phyloP scores from a whole-genome alignment of 225 moss, liverwort and hornwort genomes.

The Pseudoscleropodium purum region DNA sequence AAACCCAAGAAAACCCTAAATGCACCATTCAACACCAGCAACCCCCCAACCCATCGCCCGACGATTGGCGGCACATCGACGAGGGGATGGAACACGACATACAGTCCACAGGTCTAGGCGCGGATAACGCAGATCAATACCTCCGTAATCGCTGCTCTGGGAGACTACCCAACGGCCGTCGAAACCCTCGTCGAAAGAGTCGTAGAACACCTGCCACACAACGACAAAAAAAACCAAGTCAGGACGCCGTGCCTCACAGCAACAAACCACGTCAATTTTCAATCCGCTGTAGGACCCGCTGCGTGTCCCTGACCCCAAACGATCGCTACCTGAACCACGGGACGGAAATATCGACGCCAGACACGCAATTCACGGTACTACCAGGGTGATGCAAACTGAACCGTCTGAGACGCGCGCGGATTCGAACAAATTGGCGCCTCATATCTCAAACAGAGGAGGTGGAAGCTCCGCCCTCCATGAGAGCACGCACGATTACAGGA shows the following conservation, averaged over 20 bases:
- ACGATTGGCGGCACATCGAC: not conserved
- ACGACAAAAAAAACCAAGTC: not conserved
- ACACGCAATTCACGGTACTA: not conserved
- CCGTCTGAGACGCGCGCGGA: not conserved
- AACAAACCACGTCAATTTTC: too few species aligned
- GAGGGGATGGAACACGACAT: not conserved
- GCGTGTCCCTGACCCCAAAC: not conserved
- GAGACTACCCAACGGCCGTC: constrained; percentile 87
- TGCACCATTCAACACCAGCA: not conserved
- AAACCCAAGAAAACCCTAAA: not conserved
- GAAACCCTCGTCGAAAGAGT: constrained; percentile 74
- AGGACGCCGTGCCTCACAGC: not conserved
- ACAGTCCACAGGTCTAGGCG: too few species aligned
- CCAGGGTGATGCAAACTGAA: too few species aligned
- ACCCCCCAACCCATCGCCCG: not conserved
- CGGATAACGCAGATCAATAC: not conserved
- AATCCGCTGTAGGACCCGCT: not conserved
- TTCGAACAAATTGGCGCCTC: not conserved
- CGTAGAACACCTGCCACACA: constrained; percentile 68
- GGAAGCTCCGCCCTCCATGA: too few species aligned
- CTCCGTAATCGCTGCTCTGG: constrained; percentile 81
- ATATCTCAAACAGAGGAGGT: too few species aligned
- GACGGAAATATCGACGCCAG: not conserved
- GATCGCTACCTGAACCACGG: not conserved
- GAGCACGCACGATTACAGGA: not conserved